Conservation (phyloP, 805 yeast species). For the Cyberlindnera veronae region DNA sequence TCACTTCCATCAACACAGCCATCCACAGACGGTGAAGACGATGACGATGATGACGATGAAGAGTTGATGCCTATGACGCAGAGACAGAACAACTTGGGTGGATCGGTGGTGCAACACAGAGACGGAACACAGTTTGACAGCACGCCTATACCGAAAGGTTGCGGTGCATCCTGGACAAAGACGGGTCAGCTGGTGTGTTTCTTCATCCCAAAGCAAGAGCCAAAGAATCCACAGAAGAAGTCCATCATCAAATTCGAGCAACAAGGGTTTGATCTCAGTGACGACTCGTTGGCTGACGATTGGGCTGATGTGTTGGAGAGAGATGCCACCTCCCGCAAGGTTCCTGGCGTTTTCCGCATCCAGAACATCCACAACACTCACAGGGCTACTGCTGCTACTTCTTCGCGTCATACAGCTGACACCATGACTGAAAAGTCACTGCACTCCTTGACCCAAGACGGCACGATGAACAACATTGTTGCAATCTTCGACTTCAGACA, state of each 20-base stretch:
- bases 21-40: conserved; percentile 26
- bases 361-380: conserved; percentile 14
- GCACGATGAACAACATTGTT: conserved; percentile 43
- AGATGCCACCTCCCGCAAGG: conserved; percentile 46
- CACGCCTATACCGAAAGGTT: conserved; percentile 89
- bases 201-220: conserved; percentile 53
- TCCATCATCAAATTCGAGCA: conserved; percentile 49
- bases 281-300: conserved; percentile 63
- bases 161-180: conserved; percentile 87
- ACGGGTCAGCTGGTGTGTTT: conserved; percentile 80
- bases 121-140: conserved; percentile 52
- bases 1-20: conserved; percentile 22
- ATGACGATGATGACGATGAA: conserved; percentile 34
- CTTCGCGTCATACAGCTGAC: conserved; percentile 10
- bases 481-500: conserved; percentile 61
- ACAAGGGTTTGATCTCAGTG: conserved; percentile 46
- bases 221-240: conserved; percentile 34
- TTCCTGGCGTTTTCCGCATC: conserved; percentile 42
- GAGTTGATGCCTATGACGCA: conserved; percentile 27
- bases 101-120: not conserved
- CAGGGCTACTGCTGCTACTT: not conserved
- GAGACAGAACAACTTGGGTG: too few relatives aligned
- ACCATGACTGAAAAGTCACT: conserved; percentile 23
- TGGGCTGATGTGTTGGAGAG: conserved; percentile 62
- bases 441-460: conserved; percentile 7